Conservation (phyloP, 179 eudicot genomes). For the Pouteria campechiana region DNA sequence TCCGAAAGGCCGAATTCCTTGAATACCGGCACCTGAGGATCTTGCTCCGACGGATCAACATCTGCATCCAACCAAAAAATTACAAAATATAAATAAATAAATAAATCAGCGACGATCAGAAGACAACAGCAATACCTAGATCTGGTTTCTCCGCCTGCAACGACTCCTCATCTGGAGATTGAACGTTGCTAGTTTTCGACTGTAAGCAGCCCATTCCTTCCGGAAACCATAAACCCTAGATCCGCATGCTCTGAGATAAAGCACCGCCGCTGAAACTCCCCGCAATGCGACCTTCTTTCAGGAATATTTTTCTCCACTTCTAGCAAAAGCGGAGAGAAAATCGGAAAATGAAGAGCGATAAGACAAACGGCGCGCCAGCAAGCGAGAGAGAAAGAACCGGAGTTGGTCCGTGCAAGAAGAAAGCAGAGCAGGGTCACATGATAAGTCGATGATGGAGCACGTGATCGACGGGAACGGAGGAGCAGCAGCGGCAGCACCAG, state of each 20-base stretch:
- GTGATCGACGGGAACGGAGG: conserved; percentile 17
- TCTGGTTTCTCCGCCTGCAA: conserved; percentile 51
- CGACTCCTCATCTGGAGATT: conserved; percentile 54
- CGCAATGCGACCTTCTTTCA: neutral
- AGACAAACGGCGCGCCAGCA: neutral
- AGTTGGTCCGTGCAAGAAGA: conserved; percentile 1
- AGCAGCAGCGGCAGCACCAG: no score
- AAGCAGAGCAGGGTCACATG: conserved; percentile 26
- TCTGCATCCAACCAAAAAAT: conserved; percentile 21
- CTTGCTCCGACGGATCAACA: conserved; percentile 55
- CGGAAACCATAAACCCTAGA: conserved; percentile 11
- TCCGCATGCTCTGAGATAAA: neutral
- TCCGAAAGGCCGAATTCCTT: conserved; percentile 58
- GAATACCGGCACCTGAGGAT: conserved; percentile 52
- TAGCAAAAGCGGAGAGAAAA: neutral
- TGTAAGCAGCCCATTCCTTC: conserved; percentile 81
- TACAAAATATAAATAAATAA: neutral
- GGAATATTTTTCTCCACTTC: conserved; percentile 13
- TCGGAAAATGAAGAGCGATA: neutral
- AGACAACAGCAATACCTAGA: conserved; percentile 28
- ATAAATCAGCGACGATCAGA: neutral
- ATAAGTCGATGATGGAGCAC: conserved; percentile 43
- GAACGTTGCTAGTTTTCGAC: conserved; percentile 85
- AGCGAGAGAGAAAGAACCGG: conserved; percentile 6
- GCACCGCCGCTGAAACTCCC: neutral